Evolutionary conservation across 2,329 filamentous ascomycete genomes (phyloP), one percentile per base, ranked within the genome.

Genomic region (Mycogone perniciosa): DNA sequence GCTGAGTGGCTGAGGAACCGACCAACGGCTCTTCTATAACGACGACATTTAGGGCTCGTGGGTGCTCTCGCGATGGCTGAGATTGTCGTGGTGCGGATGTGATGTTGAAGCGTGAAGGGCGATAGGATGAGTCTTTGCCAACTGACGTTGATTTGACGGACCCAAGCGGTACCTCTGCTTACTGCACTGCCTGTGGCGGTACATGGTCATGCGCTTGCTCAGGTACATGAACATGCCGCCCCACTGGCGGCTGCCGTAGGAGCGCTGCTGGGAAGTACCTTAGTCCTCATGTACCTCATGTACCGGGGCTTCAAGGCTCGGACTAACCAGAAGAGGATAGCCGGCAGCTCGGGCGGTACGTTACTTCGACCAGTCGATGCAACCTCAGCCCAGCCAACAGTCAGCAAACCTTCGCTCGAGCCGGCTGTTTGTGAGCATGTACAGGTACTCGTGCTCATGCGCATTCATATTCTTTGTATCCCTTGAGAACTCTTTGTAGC

Each of bases 21-120:
- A 48, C 53, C 54, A 54, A 51, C 54, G 54, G 57, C 57, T 65
- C 61, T 64, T 62, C 65, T 69, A 69, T 67, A 66, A 69, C 60
- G 56, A 58, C 57, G 46, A 61, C 67, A 69, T 67, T 60, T 57
- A 48, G 45, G 53, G 42, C 43, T 49, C 35, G 27, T 34, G 35
- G 4, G 7, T 39, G 34, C 37, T 34, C 20, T 31, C 44, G 45
- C 35, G 50, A 48, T 26, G 43, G 27, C 43, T 39, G n/a, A 41
- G 44, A 40, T n/a, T 11, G 46, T 38, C 29, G 30, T 29, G 26
- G 29, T 30, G 38, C n/a, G 42, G 29, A 42, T n/a, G 31, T 30
- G 40, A 37, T 33, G 46, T 11, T n/a, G 39, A 27, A 38, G 43
- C 20, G 48, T 37, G 33, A 34, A 38, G 44, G 13, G 9, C 30